A percentile compares a stretch with the other conserved stretches of the same genome.
Conservation (phyloP, 116 monocot genomes). For the Posidonia oceanica region DNA sequence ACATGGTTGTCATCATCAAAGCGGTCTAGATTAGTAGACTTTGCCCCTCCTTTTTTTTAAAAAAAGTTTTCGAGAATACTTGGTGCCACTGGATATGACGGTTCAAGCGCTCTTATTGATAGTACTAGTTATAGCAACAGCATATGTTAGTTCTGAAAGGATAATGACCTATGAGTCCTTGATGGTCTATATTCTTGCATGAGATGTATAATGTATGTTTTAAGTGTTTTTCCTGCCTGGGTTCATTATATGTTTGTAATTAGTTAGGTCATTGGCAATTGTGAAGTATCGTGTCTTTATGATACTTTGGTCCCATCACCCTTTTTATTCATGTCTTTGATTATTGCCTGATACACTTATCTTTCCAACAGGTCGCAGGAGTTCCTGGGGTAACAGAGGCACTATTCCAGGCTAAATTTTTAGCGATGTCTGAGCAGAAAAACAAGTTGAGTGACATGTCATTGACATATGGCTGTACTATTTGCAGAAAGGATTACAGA, state of each 20-base stretch:
- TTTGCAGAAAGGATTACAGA: slow-evolving; percentile 87
- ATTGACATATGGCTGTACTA: slow-evolving; percentile 61
- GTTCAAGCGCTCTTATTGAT: too few relatives aligned
- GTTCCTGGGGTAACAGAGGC: slow-evolving; percentile 83
- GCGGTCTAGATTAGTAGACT: too few relatives aligned
- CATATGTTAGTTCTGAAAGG: too few relatives aligned
- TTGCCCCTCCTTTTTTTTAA: too few relatives aligned
- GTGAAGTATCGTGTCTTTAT: not conserved
- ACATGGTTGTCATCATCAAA: too few relatives aligned
- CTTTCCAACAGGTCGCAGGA: slow-evolving; percentile 61
- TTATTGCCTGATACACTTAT: not conserved
- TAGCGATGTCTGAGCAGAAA: slow-evolving; percentile 59
- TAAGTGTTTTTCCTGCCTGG: not conserved
- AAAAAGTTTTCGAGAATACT: too few relatives aligned
- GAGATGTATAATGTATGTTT: not conserved
- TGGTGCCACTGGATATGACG: too few relatives aligned
- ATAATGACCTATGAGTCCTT: too few relatives aligned
- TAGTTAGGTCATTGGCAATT: not conserved
- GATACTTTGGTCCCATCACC: not conserved
- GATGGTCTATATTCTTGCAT: too few relatives aligned
- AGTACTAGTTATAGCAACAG: too few relatives aligned
- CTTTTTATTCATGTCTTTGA: not conserved
- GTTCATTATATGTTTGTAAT: not conserved
- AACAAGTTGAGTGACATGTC: slow-evolving; percentile 35
- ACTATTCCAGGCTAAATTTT: slow-evolving; percentile 72